These are phyloP conservation scores for Fusarium tuaranense DNA, from an alignment of 2,329 filamentous ascomycete species.

Conservation along the genomic window DNA sequence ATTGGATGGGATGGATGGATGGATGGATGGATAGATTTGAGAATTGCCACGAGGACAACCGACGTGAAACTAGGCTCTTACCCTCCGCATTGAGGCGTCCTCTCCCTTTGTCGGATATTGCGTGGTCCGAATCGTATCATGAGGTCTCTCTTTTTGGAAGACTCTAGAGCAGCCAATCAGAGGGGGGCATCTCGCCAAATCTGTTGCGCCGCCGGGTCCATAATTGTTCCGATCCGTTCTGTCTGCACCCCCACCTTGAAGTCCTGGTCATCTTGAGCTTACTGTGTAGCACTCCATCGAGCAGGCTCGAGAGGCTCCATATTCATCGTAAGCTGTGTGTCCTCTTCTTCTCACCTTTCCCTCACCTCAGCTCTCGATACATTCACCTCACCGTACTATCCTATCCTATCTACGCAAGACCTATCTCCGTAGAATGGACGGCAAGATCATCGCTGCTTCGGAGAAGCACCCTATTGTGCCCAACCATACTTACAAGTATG, in stretches of 20 bases:
- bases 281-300: neutral
- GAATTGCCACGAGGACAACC: neutral
- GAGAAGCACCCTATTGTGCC: slow-evolving; percentile 70
- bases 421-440: slow-evolving; percentile 58
- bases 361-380: neutral
- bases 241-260: neutral
- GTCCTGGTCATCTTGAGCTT: neutral
- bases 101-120: slow-evolving; percentile 20
- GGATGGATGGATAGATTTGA: neutral
- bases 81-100: neutral
- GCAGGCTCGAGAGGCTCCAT: neutral
- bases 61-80: neutral
- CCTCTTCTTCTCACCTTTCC: slow-evolving; percentile 23
- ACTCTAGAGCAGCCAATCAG: slow-evolving; percentile 24
- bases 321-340: slow-evolving; percentile 35
- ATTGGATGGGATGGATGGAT: slow-evolving; percentile 7
- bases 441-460: slow-evolving; percentile 69
- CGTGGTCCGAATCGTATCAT: slow-evolving; percentile 36
- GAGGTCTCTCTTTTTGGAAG: slow-evolving; percentile 27
- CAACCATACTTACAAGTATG: slow-evolving; percentile 71
- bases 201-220: slow-evolving; percentile 24
- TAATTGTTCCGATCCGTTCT: slow-evolving; percentile 27
- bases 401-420: neutral
- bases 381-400: neutral
- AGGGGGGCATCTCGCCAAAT: slow-evolving; percentile 8